These are phyloP conservation scores for Beauveria bassiana DNA, from an alignment of 2,329 filamentous ascomycete genomes.

Conservation along the genomic window DNA sequence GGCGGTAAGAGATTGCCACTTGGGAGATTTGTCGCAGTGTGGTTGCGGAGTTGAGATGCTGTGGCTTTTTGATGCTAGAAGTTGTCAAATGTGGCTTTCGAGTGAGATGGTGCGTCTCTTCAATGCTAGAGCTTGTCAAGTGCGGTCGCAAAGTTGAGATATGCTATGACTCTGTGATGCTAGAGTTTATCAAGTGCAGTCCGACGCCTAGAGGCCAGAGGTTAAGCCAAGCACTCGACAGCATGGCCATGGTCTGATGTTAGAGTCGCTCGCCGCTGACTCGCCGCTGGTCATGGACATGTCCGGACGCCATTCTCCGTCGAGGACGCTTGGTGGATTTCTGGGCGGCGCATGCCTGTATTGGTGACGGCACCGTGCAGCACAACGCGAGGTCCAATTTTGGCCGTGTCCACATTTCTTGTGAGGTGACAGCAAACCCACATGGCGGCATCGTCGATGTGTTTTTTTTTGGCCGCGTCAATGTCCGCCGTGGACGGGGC, in stretches of 20 bases:
- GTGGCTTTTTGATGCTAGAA: neutral
- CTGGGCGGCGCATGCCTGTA: neutral
- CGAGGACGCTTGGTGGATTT: neutral
- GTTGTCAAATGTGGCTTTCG: too few relatives aligned
- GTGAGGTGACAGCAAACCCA: conserved; percentile 1
- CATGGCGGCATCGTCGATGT: conserved; percentile 11
- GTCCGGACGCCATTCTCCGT: conserved; percentile 6
- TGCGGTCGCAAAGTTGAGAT: neutral
- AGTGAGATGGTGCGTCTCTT: too few relatives aligned
- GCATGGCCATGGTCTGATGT: neutral
- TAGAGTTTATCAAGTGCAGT: neutral
- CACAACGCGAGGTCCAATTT: neutral
- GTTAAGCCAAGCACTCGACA: neutral
- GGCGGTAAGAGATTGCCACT: conserved; percentile 1
- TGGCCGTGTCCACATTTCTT: conserved; percentile 5
- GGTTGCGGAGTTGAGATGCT: neutral
- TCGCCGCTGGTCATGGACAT: too few relatives aligned
- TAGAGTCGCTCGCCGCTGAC: neutral
- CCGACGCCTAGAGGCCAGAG: too few relatives aligned
- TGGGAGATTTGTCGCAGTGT: neutral
- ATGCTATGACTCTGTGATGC: neutral
- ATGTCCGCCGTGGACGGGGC: neutral
- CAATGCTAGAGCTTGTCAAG: neutral
- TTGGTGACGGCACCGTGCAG: neutral
- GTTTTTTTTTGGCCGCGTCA: neutral